phyloP scores from a whole-genome alignment of 495 filamentous ascomycete species.

The Hypoxylon perforatum region DNA sequence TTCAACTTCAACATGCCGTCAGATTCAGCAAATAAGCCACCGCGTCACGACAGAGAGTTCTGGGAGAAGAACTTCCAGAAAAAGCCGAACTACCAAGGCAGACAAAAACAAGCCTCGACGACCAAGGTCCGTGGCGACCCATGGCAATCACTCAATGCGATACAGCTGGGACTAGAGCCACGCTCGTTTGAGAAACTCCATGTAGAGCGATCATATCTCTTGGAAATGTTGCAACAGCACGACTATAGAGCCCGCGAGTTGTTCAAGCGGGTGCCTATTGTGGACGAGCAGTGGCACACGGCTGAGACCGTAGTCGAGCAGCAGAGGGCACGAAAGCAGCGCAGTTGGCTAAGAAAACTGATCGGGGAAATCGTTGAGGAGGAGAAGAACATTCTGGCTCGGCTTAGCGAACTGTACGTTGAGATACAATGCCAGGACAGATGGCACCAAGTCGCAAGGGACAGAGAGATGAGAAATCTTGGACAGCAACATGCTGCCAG shows the following conservation, averaged over 20 bases:
- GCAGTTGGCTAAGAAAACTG: conserved; percentile 42
- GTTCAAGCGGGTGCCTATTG: conserved; percentile 42
- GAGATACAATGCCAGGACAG: conserved; percentile 55
- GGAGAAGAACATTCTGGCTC: conserved; percentile 51
- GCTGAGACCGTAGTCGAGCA: neutral
- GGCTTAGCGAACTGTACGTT: conserved; percentile 56
- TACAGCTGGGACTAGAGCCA: conserved; percentile 39
- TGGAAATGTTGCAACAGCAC: conserved; percentile 51
- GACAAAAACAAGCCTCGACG: neutral
- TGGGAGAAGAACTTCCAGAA: neutral
- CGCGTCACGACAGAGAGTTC: neutral
- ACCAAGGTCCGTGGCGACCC: conserved; percentile 14
- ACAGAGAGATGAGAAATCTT: conserved; percentile 12
- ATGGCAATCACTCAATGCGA: conserved; percentile 27
- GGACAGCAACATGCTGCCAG: conserved; percentile 13
- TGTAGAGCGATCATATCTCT: conserved; percentile 53
- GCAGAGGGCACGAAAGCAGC: conserved; percentile 33
- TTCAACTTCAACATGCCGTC: conserved; percentile 5
- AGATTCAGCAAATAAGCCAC: neutral
- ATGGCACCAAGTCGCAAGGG: conserved; percentile 45
- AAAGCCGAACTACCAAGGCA: neutral
- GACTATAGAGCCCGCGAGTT: conserved; percentile 45
- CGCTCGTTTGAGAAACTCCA: conserved; percentile 52
- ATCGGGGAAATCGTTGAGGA: conserved; percentile 52
- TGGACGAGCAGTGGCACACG: conserved; percentile 38